These are phyloP conservation scores for Albifimbria verrucaria DNA, from an alignment of 2,329 filamentous ascomycete genomes.

Conservation along the genomic window DNA sequence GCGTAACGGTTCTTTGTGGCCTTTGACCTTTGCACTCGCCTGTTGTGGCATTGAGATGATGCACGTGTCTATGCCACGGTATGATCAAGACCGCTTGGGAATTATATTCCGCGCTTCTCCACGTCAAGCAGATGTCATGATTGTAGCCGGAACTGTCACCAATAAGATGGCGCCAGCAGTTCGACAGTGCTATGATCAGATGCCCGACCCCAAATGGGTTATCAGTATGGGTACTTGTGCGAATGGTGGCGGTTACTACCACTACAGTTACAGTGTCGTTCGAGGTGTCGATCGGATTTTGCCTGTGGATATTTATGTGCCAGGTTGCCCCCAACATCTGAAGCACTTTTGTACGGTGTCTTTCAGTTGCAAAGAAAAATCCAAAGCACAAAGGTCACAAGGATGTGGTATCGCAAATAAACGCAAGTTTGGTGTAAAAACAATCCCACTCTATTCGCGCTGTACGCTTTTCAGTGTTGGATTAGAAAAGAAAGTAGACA, in stretches of 20 bases:
- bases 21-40: constrained; percentile 58
- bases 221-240: constrained; percentile 70
- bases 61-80: constrained; percentile 59
- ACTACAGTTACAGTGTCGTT: constrained; percentile 67
- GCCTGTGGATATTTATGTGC: constrained; percentile 66
- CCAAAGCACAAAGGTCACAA: constrained; percentile 43
- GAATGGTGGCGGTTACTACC: constrained; percentile 71
- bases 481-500: no score
- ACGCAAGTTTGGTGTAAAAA: no score
- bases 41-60: constrained; percentile 65
- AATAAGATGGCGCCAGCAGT: constrained; percentile 68
- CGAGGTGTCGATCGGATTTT: constrained; percentile 63
- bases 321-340: constrained; percentile 55
- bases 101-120: constrained; percentile 67
- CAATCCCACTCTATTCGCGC: no score
- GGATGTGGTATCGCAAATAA: constrained; percentile 51
- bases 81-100: constrained; percentile 62
- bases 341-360: constrained; percentile 52
- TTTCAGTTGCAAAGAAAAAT: constrained; percentile 71
- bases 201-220: constrained; percentile 62
- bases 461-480: no score
- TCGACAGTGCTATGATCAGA: constrained; percentile 64
- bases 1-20: constrained; percentile 58
- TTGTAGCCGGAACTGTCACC: constrained; percentile 63
- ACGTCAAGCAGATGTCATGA: constrained; percentile 64